These are phyloP conservation scores for Podaxis sp. DNA, from an alignment of 768 basidiomycete genomes.

Conservation along the genomic window DNA sequence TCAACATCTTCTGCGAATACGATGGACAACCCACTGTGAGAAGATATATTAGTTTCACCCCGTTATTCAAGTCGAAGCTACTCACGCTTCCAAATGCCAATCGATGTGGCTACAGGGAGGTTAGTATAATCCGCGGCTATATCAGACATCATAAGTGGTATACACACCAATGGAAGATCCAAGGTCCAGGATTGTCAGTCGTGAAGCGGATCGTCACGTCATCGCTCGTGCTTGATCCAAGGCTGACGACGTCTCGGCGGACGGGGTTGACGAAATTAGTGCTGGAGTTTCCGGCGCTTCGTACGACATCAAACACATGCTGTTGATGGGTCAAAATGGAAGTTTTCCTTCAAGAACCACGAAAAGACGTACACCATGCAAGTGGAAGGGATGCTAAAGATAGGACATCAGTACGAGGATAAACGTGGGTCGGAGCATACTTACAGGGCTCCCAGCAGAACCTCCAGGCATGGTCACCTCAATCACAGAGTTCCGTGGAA, in stretches of 20 bases:
- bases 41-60: neutral
- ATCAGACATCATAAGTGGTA: neutral
- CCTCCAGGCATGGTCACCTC: conserved; percentile 38
- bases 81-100: conserved; percentile 36
- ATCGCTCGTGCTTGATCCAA: conserved; percentile 24
- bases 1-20: conserved; percentile 33
- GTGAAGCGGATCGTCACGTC: conserved; percentile 51
- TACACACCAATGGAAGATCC: conserved; percentile 42
- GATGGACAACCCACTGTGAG: conserved; percentile 31
- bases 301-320: conserved; percentile 45
- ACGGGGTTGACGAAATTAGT: conserved; percentile 42
- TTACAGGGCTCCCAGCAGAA: conserved; percentile 32
- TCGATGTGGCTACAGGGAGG: conserved; percentile 35
- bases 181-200: conserved; percentile 53
- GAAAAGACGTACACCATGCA: conserved; percentile 41
- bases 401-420: neutral
- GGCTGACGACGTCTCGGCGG: conserved; percentile 31
- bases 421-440: conserved; percentile 14
- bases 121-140: neutral
- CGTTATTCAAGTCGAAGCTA: neutral
- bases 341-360: neutral
- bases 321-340: conserved; percentile 14
- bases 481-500: conserved; percentile 41
- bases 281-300: conserved; percentile 30
- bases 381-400: conserved; percentile 44